These are phyloP conservation scores for Geotrichum carabidarum DNA, from an alignment of 1,139 yeast species.

Conservation along the genomic window DNA sequence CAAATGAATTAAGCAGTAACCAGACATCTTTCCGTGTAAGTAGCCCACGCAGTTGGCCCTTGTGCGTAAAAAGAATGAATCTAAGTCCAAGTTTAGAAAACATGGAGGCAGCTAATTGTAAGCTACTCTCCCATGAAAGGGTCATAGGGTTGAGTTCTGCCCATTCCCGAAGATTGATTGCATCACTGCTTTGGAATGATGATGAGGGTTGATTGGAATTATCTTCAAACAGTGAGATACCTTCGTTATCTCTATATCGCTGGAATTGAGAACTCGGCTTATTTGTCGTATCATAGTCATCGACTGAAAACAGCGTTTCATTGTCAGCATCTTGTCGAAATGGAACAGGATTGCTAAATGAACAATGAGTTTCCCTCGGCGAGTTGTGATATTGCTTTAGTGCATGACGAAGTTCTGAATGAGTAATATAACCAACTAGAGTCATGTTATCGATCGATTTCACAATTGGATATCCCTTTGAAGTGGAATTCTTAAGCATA, in stretches of 20 bases:
- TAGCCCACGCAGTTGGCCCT: constrained; percentile 44
- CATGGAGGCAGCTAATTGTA: constrained; percentile 47
- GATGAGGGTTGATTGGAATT: neutral
- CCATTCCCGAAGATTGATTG: constrained; percentile 25
- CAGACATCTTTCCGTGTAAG: constrained; percentile 66
- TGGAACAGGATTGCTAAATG: constrained; percentile 20
- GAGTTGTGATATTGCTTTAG: constrained; percentile 20
- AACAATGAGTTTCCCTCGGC: constrained; percentile 21
- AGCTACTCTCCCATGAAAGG: constrained; percentile 30
- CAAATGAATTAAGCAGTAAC: constrained; percentile 38
- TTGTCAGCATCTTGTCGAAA: constrained; percentile 6
- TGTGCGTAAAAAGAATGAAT: constrained; percentile 50
- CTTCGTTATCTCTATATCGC: constrained; percentile 3
- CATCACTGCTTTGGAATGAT: neutral
- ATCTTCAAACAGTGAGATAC: constrained; percentile 13
- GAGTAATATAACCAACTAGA: constrained; percentile 43
- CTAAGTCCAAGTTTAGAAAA: constrained; percentile 53
- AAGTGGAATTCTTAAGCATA: constrained; percentile 23
- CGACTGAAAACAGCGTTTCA: constrained; percentile 3
- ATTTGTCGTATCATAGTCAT: neutral
- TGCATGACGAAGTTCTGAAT: constrained; percentile 37
- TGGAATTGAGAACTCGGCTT: neutral
- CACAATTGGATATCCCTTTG: constrained; percentile 44
- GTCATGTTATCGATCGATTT: constrained; percentile 29
- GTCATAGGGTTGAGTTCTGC: constrained; percentile 35